Evolutionary conservation across 306 rosid genomes (phyloP).

Genomic region (Sicyos baderoa): DNA sequence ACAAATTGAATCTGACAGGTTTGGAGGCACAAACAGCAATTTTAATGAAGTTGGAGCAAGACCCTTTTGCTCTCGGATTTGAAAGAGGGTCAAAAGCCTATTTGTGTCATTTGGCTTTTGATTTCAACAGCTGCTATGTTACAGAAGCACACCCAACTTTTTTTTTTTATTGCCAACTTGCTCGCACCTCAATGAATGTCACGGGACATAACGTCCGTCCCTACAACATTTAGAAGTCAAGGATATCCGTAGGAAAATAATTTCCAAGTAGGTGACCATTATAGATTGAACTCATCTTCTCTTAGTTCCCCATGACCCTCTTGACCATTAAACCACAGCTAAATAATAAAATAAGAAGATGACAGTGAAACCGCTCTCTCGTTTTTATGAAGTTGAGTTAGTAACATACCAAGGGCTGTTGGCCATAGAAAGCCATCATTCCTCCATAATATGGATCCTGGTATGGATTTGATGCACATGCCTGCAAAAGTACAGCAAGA

Average conservation of each 20-base stretch:
- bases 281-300: too few species aligned
- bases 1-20: background rate
- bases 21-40: slow-evolving; percentile 2
- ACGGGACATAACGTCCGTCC: too few species aligned
- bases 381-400: background rate
- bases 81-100: background rate
- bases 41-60: background rate
- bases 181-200: too few species aligned
- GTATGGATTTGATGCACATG: slow-evolving; percentile 83
- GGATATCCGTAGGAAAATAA: too few species aligned
- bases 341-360: background rate
- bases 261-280: too few species aligned
- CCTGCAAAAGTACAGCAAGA: slow-evolving; percentile 49
- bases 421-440: slow-evolving; percentile 82
- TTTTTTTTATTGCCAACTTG: too few species aligned
- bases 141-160: background rate
- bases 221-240: too few species aligned
- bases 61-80: background rate
- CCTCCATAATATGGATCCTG: slow-evolving; percentile 81
- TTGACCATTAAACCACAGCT: too few species aligned
- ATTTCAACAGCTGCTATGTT: slow-evolving; percentile 4
- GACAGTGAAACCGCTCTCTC: background rate
- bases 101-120: background rate
- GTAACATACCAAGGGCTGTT: slow-evolving; percentile 65
- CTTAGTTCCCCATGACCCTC: too few species aligned